Conservation (phyloP, 768 basidiomycete species). For the Chalciporus pseudorubinellus region DNA sequence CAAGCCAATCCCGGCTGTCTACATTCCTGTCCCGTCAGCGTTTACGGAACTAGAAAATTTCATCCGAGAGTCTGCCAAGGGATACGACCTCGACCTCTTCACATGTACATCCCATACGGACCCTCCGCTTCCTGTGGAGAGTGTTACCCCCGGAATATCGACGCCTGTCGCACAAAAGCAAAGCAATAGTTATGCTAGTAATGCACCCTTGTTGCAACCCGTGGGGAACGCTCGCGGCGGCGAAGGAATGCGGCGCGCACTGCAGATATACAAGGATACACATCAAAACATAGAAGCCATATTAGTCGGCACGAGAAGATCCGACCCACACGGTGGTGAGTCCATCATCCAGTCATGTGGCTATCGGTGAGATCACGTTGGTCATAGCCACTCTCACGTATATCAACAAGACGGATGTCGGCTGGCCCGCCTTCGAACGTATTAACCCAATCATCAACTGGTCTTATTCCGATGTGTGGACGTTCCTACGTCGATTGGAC, state of each 20-base stretch:
- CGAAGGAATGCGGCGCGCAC: constrained; percentile 75
- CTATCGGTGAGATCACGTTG: neutral
- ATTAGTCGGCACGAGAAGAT: constrained; percentile 82
- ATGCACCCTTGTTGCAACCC: constrained; percentile 29
- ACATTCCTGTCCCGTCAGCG: constrained; percentile 88
- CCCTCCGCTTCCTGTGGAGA: constrained; percentile 47
- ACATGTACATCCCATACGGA: constrained; percentile 36
- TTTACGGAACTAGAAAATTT: constrained; percentile 84
- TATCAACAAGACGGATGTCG: constrained; percentile 78
- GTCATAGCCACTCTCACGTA: constrained; percentile 65
- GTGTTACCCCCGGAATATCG: constrained; percentile 37
- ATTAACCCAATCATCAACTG: constrained; percentile 97
- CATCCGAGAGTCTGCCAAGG: constrained; percentile 57
- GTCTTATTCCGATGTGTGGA: constrained; percentile 89
- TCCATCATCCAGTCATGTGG: constrained; percentile 5
- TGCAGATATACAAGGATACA: constrained; percentile 66
- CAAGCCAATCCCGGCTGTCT: constrained; percentile 63
- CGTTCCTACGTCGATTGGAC: constrained; percentile 67
- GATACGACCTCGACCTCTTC: constrained; percentile 76
- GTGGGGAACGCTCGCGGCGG: constrained; percentile 57
- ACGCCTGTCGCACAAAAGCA: constrained; percentile 17
- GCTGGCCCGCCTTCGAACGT: constrained; percentile 87
- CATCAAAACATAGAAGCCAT: constrained; percentile 75
- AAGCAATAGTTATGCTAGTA: constrained; percentile 1
- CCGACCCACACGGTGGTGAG: constrained; percentile 93